Percentiles rank a stretch among this genome's conserved stretches.
Evolutionary conservation across 257 asterid genomes (phyloP).

Genomic region (Misopates orontium): DNA sequence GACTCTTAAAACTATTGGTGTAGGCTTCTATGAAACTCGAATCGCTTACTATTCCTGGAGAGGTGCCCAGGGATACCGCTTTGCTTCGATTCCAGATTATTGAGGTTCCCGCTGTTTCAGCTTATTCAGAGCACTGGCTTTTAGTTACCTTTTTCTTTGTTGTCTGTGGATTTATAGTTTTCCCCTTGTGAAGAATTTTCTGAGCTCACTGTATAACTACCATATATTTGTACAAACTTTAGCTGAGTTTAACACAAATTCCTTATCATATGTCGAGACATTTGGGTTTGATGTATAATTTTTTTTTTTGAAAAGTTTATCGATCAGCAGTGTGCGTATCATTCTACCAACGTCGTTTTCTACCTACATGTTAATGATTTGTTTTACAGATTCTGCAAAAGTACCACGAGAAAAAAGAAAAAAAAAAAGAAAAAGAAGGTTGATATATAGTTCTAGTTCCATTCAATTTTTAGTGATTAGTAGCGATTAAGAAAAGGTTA

Average conservation of each 20-base stretch:
- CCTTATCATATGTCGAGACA: background rate
- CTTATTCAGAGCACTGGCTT: background rate
- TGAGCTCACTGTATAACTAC: background rate
- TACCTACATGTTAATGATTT: too few species aligned
- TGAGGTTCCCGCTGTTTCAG: slow-evolving; percentile 38
- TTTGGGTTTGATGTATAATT: background rate
- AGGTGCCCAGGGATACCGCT: slow-evolving; percentile 56
- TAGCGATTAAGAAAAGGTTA: too few species aligned
- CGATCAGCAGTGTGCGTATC: too few species aligned
- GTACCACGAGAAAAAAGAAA: too few species aligned
- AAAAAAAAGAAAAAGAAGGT: too few species aligned
- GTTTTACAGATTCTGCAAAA: too few species aligned
- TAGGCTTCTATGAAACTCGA: slow-evolving; percentile 73
- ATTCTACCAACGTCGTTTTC: too few species aligned
- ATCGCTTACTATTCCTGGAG: slow-evolving; percentile 64
- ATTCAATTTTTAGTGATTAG: too few species aligned
- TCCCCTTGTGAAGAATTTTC: background rate
- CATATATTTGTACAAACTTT: background rate
- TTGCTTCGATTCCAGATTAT: slow-evolving; percentile 76
- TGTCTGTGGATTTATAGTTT: slow-evolving; percentile 13
- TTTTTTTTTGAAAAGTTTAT: background rate
- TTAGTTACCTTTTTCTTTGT: background rate
- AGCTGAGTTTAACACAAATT: background rate
- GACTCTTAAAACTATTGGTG: slow-evolving; percentile 17
- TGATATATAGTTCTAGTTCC: too few species aligned